phyloP scores from a whole-genome alignment of 2,329 filamentous ascomycete genomes.

The Mycosphaerella sp. region DNA sequence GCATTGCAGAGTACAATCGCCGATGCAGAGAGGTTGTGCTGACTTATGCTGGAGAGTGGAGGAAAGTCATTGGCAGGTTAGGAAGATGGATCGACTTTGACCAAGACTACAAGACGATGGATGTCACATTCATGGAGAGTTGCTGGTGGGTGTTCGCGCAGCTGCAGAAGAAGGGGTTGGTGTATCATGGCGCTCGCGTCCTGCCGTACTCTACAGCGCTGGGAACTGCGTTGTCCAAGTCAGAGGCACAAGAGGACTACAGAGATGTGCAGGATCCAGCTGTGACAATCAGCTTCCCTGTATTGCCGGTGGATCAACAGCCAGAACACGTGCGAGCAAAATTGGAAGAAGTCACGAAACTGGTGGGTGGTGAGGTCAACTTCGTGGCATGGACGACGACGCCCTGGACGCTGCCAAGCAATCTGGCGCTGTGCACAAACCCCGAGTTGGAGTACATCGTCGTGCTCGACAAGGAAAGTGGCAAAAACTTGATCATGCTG shows the following conservation, averaged over 20 bases:
- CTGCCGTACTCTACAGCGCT: constrained; percentile 94
- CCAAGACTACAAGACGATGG: constrained; percentile 98
- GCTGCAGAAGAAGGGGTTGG: constrained; percentile 78
- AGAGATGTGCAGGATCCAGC: constrained; percentile 89
- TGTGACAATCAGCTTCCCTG: constrained; percentile 79
- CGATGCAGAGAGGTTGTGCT: constrained; percentile 92
- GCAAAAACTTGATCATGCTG: constrained; percentile 77
- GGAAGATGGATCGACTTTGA: constrained; percentile 98
- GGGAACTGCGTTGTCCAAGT: constrained; percentile 84
- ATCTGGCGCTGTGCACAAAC: constrained; percentile 69
- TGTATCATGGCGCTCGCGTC: constrained; percentile 85
- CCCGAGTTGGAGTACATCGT: constrained; percentile 84
- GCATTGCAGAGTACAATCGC: constrained; percentile 82
- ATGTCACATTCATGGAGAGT: constrained; percentile 90
- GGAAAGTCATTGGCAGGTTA: constrained; percentile 75
- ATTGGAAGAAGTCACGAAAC: constrained; percentile 28
- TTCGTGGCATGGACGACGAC: constrained; percentile 88
- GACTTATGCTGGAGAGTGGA: constrained; percentile 82
- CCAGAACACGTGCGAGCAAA: constrained; percentile 26
- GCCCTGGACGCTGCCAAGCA: constrained; percentile 77
- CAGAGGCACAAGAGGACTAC: constrained; percentile 92
- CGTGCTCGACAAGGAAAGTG: constrained; percentile 72
- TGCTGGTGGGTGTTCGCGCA: constrained; percentile 97
- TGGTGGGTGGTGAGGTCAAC: constrained; percentile 52
- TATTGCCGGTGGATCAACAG: constrained; percentile 44